Base-by-base conservation (phyloP, 2,329 filamentous ascomycete species). In the Chalaropsis ovoidea region DNA sequence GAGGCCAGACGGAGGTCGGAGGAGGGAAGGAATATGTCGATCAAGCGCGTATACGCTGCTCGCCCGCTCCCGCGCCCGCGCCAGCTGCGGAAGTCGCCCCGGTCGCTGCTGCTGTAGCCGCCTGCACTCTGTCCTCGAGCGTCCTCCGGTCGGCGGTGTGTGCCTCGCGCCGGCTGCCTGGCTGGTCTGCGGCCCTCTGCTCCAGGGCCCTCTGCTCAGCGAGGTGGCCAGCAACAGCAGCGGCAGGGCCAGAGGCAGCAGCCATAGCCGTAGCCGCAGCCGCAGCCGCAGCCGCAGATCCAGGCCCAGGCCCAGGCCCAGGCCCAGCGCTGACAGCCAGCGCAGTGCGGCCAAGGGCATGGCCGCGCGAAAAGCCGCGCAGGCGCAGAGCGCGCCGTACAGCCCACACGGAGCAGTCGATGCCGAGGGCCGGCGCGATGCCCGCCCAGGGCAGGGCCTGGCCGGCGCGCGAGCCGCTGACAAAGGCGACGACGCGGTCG, bases 381-480 rank as follows among this genome's bases (percentile, higher is more conserved):
- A 64, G 62, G 22, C 65, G 56, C 56, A 67, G 47, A 2, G 65
- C 65, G 1, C 65, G 54, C 22, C 65, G 62, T 4, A 67, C 58
- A 11, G 62, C 61, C 65, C 65, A 67, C 45, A 67, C 64, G 39
- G 65, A 63, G 47, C 62, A 63, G 10, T 67, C 65, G 11, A 67
- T 49, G 58, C 65, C 65, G n/a, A 67, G 65, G 2, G 65, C 65
- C 13, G 65, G 65, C 13, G 62, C 65, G 43, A 67, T 67, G 22
- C 65, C 62, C n/a, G 65, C 65, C 65, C 65, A 67, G 7, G 65
- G 65, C 22, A 67, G 61, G 7, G 64, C 65, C 42, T 67, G 65
- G 31, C 65, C 65, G 3, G 60, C 62, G 39, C 62, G 47, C 1
- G 65, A 64, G 13, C 64, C 42, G 56, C 43, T 47, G 43, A 67